Evolutionary conservation across 768 basidiomycete genomes (phyloP).

Genomic region (Suillus plorans): DNA sequence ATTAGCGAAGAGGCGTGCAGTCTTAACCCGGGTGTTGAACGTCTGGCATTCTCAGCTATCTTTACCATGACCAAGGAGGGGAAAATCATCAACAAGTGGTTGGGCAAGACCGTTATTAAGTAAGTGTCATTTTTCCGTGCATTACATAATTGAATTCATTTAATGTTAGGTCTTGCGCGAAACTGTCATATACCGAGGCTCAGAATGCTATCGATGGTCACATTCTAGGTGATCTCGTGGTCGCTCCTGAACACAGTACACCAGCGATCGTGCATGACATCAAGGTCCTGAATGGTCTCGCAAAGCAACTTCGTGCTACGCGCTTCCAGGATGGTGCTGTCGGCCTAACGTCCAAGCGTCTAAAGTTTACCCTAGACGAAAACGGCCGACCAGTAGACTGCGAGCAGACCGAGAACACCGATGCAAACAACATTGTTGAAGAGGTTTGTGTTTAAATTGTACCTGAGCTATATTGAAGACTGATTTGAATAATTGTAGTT

Average conservation of each 20-base stretch:
- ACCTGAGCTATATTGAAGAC: not conserved
- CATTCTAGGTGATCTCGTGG: constrained; percentile 48
- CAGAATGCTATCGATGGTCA: constrained; percentile 82
- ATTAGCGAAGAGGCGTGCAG: constrained; percentile 93
- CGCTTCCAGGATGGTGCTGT: constrained; percentile 84
- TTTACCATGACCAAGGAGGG: constrained; percentile 86
- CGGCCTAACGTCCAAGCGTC: constrained; percentile 61
- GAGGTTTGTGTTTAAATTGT: constrained; percentile 56
- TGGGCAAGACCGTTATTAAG: constrained; percentile 91
- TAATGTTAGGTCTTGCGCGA: constrained; percentile 72
- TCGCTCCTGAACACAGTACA: constrained; percentile 57
- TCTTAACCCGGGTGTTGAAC: constrained; percentile 82
- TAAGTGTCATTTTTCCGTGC: constrained; percentile 33
- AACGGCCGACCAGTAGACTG: constrained; percentile 81
- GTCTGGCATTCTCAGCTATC: constrained; percentile 86
- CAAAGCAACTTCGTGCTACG: constrained; percentile 66
- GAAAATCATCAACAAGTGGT: constrained; percentile 84
- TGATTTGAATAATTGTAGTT: constrained; percentile 49
- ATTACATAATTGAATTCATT: constrained; percentile 5
- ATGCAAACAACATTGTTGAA: constrained; percentile 83
- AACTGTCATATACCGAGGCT: constrained; percentile 80
- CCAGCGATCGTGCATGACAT: constrained; percentile 76
- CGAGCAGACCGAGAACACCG: constrained; percentile 55
- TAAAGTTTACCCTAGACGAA: constrained; percentile 80
- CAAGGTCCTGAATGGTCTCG: constrained; percentile 61